Percentiles rank a stretch among this genome's conserved stretches.
Evolutionary conservation across 1,284 basidiomycete species (phyloP).

Genomic region (Athelia sp.): DNA sequence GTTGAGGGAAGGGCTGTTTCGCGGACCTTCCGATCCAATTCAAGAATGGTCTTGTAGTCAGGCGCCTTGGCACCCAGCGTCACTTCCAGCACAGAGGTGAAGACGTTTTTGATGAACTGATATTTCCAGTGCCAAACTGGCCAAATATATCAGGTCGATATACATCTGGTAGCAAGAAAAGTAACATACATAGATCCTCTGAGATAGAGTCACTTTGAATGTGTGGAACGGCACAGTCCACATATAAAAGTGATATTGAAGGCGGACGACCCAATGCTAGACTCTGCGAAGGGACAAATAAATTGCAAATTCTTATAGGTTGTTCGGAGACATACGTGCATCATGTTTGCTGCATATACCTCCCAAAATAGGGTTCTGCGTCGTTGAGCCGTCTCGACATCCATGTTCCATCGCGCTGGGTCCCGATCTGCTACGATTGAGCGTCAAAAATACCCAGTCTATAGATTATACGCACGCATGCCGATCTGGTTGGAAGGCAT

Average conservation of each 20-base stretch:
- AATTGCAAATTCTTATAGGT: not conserved
- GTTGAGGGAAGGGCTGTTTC: constrained; percentile 47
- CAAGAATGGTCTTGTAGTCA: constrained; percentile 48
- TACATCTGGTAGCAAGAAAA: constrained; percentile 4
- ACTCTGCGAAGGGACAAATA: constrained; percentile 28
- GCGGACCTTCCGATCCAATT: constrained; percentile 50
- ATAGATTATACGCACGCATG: not conserved
- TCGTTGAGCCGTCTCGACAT: constrained; percentile 45
- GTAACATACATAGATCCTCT: constrained; percentile 18
- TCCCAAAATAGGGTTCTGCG: constrained; percentile 59
- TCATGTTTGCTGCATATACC: constrained; percentile 42
- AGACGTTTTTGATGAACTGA: constrained; percentile 13
- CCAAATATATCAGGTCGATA: constrained; percentile 18
- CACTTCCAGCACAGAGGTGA: constrained; percentile 41
- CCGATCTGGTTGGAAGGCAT: not conserved
- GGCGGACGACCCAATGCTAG: constrained; percentile 51
- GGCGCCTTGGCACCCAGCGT: constrained; percentile 47
- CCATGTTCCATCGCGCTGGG: constrained; percentile 51
- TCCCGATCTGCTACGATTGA: constrained; percentile 44
- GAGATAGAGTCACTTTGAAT: constrained; percentile 40
- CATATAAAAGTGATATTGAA: constrained; percentile 47
- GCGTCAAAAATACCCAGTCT: constrained; percentile 1
- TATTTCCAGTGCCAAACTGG: constrained; percentile 27
- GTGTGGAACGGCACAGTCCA: constrained; percentile 45
- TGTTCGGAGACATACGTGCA: constrained; percentile 31